phyloP scores from a whole-genome alignment of 371 early-diverging fungal species.

The Mortierella sp. region DNA sequence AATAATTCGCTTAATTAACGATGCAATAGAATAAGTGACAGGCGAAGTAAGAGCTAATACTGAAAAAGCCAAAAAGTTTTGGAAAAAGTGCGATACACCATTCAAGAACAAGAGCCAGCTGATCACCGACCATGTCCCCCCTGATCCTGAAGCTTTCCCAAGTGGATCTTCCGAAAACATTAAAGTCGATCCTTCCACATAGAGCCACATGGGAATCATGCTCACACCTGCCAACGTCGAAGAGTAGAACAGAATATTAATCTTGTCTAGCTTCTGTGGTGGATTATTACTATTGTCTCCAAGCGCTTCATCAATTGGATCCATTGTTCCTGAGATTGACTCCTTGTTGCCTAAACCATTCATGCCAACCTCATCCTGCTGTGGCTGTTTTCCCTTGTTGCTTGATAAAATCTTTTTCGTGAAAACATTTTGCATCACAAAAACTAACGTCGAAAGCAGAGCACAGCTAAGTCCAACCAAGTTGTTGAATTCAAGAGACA shows the following conservation, averaged over 20 bases:
- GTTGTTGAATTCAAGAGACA: slow-evolving; percentile 61
- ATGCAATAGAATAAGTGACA: slow-evolving; percentile 90
- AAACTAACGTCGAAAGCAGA: slow-evolving; percentile 81
- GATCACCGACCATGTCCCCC: slow-evolving; percentile 29
- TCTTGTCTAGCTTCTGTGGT: slow-evolving; percentile 79
- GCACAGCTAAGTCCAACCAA: slow-evolving; percentile 80
- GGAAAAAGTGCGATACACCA: slow-evolving; percentile 83
- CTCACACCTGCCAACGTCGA: slow-evolving; percentile 75
- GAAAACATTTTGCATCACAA: slow-evolving; percentile 88
- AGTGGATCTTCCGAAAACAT: slow-evolving; percentile 35
- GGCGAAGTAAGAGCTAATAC: slow-evolving; percentile 87
- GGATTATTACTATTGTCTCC: slow-evolving; percentile 12
- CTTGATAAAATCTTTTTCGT: slow-evolving; percentile 83
- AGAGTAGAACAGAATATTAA: slow-evolving; percentile 87
- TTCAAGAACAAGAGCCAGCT: slow-evolving; percentile 72
- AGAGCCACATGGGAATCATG: slow-evolving; percentile 89
- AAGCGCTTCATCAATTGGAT: slow-evolving; percentile 44
- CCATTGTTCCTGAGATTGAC: slow-evolving; percentile 23
- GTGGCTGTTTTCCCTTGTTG: slow-evolving; percentile 38
- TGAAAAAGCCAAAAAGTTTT: slow-evolving; percentile 87
- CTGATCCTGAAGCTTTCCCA: slow-evolving; percentile 8
- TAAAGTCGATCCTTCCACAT: slow-evolving; percentile 73
- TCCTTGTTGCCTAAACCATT: slow-evolving; percentile 44
- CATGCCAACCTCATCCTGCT: slow-evolving; percentile 40
- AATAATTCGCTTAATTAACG: slow-evolving; percentile 89